Evolutionary conservation across 371 early-diverging fungal species (phyloP), one percentile per base, ranked within the genome.

Genomic region (Apophysomyces elegans): DNA sequence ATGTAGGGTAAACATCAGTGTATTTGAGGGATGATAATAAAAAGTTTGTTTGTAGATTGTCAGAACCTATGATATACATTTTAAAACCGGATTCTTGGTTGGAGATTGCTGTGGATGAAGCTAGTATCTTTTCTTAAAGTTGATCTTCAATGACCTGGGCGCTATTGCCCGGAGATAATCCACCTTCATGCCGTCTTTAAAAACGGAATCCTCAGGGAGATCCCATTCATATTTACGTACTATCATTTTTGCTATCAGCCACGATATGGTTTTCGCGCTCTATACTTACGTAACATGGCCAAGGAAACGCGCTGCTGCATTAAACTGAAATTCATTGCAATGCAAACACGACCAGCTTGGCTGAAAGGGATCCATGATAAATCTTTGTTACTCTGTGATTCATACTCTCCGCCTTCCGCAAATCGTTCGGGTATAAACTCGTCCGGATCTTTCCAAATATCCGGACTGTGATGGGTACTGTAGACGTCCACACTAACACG

Each of bases 371-470:
- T 63, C 71, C 73, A 85, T 8, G 81, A 18, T 11, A 70, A 3
- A 1, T 64, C 71, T n/a, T 9, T 62, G 5, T 16, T 18, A 9
- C 21, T 50, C 2, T 46, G 12, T 32, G 26, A 32, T 26, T 26
- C 32, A 21, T 61, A 58, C 61, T 64, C 66, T 13, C 71, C 67
- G 16, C 62, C 78, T 35, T 68, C 68, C 1, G 60, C 64, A 60
- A 80, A 85, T 16, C 85, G 72, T 32, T 78, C 81, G 6, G 85
- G 85, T 12, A 71, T 61, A 38, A 81, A 85, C 58, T 44, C 56
- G 3, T 80, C 66, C 0, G 81, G 78, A 6, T 77, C 61, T 0
- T 63, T 58, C 45, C 72, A 80, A 58, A 73, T 62, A 26, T 70
- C 45, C 14, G 74, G 73, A 43, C 73, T 73, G 65, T 79, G 66